These are phyloP conservation scores for Aspergillus oerlinghausenensis DNA, from an alignment of 2,329 filamentous ascomycete genomes.

Conservation along the genomic window DNA sequence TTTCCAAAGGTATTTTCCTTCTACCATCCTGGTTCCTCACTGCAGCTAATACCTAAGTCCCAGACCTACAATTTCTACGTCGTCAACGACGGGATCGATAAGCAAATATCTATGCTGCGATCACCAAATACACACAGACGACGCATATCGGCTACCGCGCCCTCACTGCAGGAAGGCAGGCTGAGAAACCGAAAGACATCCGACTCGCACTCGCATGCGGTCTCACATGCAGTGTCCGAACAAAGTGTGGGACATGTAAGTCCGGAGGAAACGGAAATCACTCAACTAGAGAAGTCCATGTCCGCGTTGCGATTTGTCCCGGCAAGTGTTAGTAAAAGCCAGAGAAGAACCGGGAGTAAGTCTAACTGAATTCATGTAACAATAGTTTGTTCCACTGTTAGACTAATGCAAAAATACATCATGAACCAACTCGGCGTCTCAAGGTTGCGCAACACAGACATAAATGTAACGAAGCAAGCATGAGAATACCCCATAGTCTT, in stretches of 20 bases:
- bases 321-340: constrained; percentile 34
- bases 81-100: constrained; percentile 85
- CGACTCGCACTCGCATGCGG: constrained; percentile 14
- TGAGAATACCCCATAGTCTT: neutral
- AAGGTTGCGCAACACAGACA: neutral
- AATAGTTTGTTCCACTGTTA: neutral
- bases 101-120: constrained; percentile 70
- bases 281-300: constrained; percentile 40
- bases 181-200: constrained; percentile 29
- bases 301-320: constrained; percentile 44
- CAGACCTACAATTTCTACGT: constrained; percentile 81
- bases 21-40: neutral
- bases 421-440: neutral
- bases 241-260: neutral
- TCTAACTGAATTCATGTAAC: constrained; percentile 9
- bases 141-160: constrained; percentile 30
- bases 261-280: constrained; percentile 28
- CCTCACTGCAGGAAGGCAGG: constrained; percentile 31
- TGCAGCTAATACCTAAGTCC: neutral
- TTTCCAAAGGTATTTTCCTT: constrained; percentile 60
- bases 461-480: neutral
- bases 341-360: constrained; percentile 16
- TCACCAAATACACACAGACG: constrained; percentile 27
- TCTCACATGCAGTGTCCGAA: neutral
- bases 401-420: neutral